Evolutionary conservation across 345 rosid genomes (phyloP).

Genomic region (Brassica juncea): DNA sequence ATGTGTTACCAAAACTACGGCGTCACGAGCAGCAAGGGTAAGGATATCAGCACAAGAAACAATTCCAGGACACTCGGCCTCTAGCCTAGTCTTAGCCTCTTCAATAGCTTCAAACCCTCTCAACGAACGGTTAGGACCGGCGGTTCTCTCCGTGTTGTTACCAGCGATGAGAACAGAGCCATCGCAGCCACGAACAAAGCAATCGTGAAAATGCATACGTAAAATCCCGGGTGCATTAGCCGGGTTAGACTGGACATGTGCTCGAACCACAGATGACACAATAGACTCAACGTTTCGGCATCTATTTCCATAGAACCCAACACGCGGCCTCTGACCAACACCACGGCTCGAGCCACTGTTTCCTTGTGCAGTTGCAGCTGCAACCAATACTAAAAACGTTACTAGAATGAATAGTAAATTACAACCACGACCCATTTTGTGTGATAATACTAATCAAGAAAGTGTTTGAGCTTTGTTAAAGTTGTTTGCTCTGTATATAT

Average conservation of each 20-base stretch:
- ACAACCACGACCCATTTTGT: slow-evolving; percentile 29
- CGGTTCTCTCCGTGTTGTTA: slow-evolving; percentile 41
- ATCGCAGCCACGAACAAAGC: slow-evolving; percentile 47
- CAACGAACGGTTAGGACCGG: slow-evolving; percentile 34
- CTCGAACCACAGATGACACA: slow-evolving; percentile 27
- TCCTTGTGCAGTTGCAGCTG: slow-evolving; percentile 19
- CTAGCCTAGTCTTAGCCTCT: slow-evolving; percentile 43
- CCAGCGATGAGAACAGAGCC: slow-evolving; percentile 42
- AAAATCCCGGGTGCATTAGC: slow-evolving; percentile 41
- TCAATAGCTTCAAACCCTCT: slow-evolving; percentile 47
- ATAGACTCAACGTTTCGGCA: slow-evolving; percentile 36
- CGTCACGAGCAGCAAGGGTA: slow-evolving; percentile 52
- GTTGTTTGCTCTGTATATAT: slow-evolving; percentile 7
- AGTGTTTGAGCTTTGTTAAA: slow-evolving; percentile 2
- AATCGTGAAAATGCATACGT: slow-evolving; percentile 48
- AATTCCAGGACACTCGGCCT: slow-evolving; percentile 40
- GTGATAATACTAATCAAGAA: neutral
- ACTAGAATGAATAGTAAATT: slow-evolving; percentile 6
- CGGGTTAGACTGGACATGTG: slow-evolving; percentile 35
- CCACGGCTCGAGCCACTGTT: slow-evolving; percentile 17
- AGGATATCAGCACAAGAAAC: slow-evolving; percentile 61
- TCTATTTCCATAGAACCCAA: slow-evolving; percentile 29
- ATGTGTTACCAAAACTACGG: slow-evolving; percentile 44
- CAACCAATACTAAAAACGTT: slow-evolving; percentile 20
- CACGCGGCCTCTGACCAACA: slow-evolving; percentile 17